Percentiles rank a stretch among this genome's conserved stretches.
phyloP scores from a whole-genome alignment of 2,329 filamentous ascomycete genomes.

The Pestalotiopsis sp. region DNA sequence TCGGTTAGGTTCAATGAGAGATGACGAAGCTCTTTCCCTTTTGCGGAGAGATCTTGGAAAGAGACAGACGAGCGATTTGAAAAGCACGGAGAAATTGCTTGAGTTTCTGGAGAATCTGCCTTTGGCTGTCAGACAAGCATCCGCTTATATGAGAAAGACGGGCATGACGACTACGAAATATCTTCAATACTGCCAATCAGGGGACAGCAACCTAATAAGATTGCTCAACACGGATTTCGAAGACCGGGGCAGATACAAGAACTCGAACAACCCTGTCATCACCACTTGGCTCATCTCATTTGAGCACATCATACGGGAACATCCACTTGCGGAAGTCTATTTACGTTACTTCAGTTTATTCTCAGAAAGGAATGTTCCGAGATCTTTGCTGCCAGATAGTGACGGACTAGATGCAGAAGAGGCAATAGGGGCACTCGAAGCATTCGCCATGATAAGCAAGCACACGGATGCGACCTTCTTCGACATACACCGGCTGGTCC shows the following conservation, averaged over 20 bases:
- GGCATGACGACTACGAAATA: slow-evolving; percentile 24
- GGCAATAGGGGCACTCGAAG: neutral
- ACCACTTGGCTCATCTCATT: slow-evolving; percentile 31
- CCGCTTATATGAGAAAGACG: slow-evolving; percentile 29
- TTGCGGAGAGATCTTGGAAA: neutral
- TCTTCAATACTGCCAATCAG: slow-evolving; percentile 24
- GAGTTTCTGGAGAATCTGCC: slow-evolving; percentile 22
- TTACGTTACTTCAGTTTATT: neutral
- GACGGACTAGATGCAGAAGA: neutral
- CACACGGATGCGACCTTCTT: neutral
- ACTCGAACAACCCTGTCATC: slow-evolving; percentile 28
- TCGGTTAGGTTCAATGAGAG: neutral
- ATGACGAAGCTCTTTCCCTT: neutral
- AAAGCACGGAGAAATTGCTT: slow-evolving; percentile 24
- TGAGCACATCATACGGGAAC: neutral
- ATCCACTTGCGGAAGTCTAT: neutral
- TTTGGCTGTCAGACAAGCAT: neutral
- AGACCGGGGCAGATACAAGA: slow-evolving; percentile 27
- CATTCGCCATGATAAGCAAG: neutral
- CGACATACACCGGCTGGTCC: slow-evolving; percentile 14
- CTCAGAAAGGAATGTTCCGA: neutral
- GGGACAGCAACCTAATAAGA: slow-evolving; percentile 19
- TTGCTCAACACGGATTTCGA: slow-evolving; percentile 33
- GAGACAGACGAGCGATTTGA: neutral
- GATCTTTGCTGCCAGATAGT: neutral